Conservation (phyloP, 2,329 filamentous ascomycete species). For the Didymella sp. region DNA sequence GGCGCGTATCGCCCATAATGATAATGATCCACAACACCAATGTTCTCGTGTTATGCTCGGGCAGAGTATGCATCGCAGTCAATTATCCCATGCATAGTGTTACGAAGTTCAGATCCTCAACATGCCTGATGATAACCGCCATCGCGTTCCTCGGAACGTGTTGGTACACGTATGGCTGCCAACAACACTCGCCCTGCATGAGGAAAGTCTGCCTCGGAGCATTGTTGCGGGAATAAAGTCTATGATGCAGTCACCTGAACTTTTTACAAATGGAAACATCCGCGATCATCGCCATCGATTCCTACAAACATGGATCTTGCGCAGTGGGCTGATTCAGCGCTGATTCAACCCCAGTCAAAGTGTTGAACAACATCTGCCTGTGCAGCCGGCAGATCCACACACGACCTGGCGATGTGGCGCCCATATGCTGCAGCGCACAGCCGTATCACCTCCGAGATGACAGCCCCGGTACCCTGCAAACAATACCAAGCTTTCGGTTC, state of each 20-base stretch:
- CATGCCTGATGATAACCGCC: background rate
- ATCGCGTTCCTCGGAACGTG: background rate
- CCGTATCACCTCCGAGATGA: background rate
- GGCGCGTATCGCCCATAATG: conserved; percentile 7
- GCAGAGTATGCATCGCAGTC: background rate
- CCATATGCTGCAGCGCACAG: background rate
- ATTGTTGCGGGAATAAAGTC: conserved; percentile 2
- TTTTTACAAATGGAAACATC: background rate
- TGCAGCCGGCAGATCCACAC: conserved; percentile 2
- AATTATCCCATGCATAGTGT: background rate
- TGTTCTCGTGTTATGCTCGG: background rate
- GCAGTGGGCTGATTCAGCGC: background rate
- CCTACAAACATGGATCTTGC: conserved; percentile 8
- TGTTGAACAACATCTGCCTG: background rate
- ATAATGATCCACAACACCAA: conserved; percentile 3
- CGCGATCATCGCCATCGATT: conserved; percentile 10
- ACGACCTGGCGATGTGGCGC: background rate
- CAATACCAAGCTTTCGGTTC: conserved; percentile 13
- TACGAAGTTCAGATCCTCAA: background rate
- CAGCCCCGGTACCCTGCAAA: background rate
- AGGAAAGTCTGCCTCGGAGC: background rate
- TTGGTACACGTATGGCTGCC: background rate
- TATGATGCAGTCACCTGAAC: conserved; percentile 7
- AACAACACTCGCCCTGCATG: background rate
- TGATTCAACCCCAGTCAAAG: background rate